Evolutionary conservation across 345 rosid species (phyloP), one percentile per base, ranked within the genome.

Genomic region (Rhodamnia rubescens): DNA sequence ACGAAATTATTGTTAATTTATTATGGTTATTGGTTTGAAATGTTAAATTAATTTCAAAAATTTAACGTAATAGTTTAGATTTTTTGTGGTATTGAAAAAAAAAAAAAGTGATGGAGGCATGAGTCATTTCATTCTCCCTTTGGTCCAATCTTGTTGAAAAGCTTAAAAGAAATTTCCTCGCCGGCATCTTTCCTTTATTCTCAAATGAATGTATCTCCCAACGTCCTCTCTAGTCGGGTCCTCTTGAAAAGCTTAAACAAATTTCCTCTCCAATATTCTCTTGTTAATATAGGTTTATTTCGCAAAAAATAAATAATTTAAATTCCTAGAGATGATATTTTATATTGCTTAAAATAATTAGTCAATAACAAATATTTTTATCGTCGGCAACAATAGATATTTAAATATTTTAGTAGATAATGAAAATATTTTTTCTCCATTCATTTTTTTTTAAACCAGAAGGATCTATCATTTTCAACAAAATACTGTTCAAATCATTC

Each of bases 241-340:
- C 74, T 61, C 8, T 3, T 7, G 21, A 15, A 8, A 29, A 29
- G 22, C 75, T 29, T 40, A 29, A 64, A 8, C 42, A 15, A 64
- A 64, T 64, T 29, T 55, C 58, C 42, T 64, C 11, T 7, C 6
- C 36, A 2, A 13, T 8, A 10, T 0, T 64, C 1, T 32, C 11
- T 5, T 8, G 3, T 16, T 1, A 29, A 7, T 1, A 21, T 32
- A 2, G 4, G 4, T 36, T 16, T 32, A 1, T 32, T 69, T 69
- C 0, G 0, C 7, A 2, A 32, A 61, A 27, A 16, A 16, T 15
- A 2, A 8, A 16, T 64, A 0, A 7, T 16, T 64, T 16, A 0
- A 32, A 64, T 64, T 15, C 6, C 0, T 32, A 7, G 29, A 61
- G 3, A 27, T 29, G 10, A 61, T 14, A 21, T 15, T 0, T 21